A percentile compares a stretch with the other conserved stretches of the same genome.
Conservation (phyloP, 495 filamentous ascomycete species). For the Pyrenopolyporus hunteri region DNA sequence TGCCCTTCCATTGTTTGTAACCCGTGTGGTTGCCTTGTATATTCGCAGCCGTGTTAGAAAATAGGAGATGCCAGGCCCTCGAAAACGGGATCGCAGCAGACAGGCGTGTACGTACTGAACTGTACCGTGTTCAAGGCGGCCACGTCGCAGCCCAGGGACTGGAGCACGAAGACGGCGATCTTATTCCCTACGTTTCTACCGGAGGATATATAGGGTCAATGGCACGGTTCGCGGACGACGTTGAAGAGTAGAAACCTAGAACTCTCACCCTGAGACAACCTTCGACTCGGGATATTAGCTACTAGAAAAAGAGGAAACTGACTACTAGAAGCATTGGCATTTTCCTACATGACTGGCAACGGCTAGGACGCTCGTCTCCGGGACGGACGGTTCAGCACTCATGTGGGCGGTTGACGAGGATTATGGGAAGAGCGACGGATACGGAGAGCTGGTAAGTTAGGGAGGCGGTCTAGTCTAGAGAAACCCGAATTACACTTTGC, state of each 20-base stretch:
- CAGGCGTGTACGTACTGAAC: slow-evolving; percentile 66
- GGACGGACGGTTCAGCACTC: slow-evolving; percentile 61
- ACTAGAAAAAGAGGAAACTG: slow-evolving; percentile 26
- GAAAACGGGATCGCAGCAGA: neutral
- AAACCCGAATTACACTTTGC: neutral
- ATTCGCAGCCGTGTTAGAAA: slow-evolving; percentile 13
- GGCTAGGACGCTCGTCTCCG: slow-evolving; percentile 87
- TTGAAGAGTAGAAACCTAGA: slow-evolving; percentile 21
- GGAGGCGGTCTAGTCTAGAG: slow-evolving; percentile 5
- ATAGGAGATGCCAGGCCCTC: neutral
- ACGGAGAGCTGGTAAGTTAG: neutral
- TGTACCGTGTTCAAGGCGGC: slow-evolving; percentile 93
- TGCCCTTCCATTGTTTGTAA: slow-evolving; percentile 86
- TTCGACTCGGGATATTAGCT: slow-evolving; percentile 51
- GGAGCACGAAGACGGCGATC: slow-evolving; percentile 91
- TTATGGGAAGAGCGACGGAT: neutral
- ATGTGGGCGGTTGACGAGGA: slow-evolving; percentile 35
- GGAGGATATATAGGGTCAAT: slow-evolving; percentile 26
- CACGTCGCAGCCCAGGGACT: slow-evolving; percentile 90
- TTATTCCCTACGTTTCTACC: slow-evolving; percentile 94
- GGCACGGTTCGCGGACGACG: slow-evolving; percentile 7
- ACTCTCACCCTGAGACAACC: slow-evolving; percentile 80
- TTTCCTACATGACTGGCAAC: slow-evolving; percentile 94
- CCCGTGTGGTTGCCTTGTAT: slow-evolving; percentile 86
- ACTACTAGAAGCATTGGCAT: slow-evolving; percentile 21